Base-by-base conservation (phyloP, 768 basidiomycete species). In the Calocybe gangraenosa region DNA sequence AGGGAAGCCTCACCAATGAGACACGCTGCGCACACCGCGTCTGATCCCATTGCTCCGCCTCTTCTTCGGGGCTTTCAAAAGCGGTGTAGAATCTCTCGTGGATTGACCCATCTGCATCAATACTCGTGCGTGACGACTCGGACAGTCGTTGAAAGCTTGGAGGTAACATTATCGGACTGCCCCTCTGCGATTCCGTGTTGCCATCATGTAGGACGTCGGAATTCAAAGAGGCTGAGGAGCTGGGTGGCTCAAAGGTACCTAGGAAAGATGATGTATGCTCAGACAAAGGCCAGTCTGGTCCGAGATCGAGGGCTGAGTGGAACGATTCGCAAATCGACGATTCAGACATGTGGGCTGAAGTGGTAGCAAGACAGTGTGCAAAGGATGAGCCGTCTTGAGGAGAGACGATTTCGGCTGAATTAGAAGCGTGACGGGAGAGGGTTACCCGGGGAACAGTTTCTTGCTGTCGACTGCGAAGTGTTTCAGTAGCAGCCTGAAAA, bases 31-130 rank as follows among this genome's bases (percentile, higher is more conserved):
- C 89, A 28, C 83, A 85, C 38, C 84, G 81, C 1, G 91, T 93
- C 61, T 82, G 82, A 64, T 88, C 72, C 91, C 91, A 93, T 41
- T 85, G 84, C 60, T 92, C 90, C n/a, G 91, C 89, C 62, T 84
- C 74, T 60, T 91, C 87, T 36, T 76, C 74, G 20, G 61, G 60
- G 17, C 58, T 66, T 56, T 82, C 80, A 14, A 61, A 62, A 22
- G 67, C 69, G 18, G 69, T 71, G 51, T 65, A 69, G 53, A 70
- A 70, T 40, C 65, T 71, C 53, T 80, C 76, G 46, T 74, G 78
- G 10, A 59, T 47, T n/a, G 18, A 13, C 3, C 52, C 44, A 21
- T 61, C 59, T 3, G 52, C 44, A 21, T 61, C 59, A 18, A 41
- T 41, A 41, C 54, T 58, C 14, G 51, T 45, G 20, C 52, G 46